Conservation (phyloP, 2,329 filamentous ascomycete species). For the Colletotrichum zoysiae region DNA sequence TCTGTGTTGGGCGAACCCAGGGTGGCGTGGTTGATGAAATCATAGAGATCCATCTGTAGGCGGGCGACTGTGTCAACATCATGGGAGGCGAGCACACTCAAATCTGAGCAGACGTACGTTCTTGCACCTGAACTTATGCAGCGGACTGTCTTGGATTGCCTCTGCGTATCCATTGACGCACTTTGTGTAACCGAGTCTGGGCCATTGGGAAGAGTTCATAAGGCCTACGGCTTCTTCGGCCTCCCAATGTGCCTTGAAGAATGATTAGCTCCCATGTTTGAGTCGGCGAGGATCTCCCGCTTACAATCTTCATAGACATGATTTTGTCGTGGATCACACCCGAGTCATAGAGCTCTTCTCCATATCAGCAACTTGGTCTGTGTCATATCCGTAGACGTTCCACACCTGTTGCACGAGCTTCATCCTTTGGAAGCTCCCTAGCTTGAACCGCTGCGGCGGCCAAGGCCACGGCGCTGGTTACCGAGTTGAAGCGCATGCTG, state of each 20-base stretch:
- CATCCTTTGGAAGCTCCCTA: slow-evolving; percentile 43
- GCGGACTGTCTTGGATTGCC: slow-evolving; percentile 43
- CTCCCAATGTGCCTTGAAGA: slow-evolving; percentile 36
- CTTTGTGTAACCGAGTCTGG: slow-evolving; percentile 44
- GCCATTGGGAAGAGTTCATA: slow-evolving; percentile 44
- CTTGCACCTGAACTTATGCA: slow-evolving; percentile 45
- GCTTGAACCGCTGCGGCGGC: slow-evolving; percentile 38
- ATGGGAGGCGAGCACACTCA: too few relatives aligned
- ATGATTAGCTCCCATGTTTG: not conserved
- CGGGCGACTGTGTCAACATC: too few relatives aligned
- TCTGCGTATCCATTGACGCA: slow-evolving; percentile 44
- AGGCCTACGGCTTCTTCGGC: slow-evolving; percentile 43
- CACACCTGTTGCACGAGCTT: slow-evolving; percentile 42
- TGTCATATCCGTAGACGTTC: fast-evolving
- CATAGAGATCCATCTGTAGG: slow-evolving; percentile 60
- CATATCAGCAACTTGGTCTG: not conserved
- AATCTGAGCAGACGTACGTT: slow-evolving; percentile 32
- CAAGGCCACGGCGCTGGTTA: slow-evolving; percentile 34
- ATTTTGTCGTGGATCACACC: slow-evolving; percentile 44
- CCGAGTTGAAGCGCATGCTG: slow-evolving; percentile 43
- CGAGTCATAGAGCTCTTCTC: slow-evolving; percentile 44
- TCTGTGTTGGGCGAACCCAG: slow-evolving; percentile 57
- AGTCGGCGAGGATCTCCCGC: fast-evolving
- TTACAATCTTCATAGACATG: slow-evolving; percentile 44
- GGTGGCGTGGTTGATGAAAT: slow-evolving; percentile 65